These are phyloP conservation scores for Peterozyma xylosa DNA, from an alignment of 805 yeast genomes.

Conservation along the genomic window DNA sequence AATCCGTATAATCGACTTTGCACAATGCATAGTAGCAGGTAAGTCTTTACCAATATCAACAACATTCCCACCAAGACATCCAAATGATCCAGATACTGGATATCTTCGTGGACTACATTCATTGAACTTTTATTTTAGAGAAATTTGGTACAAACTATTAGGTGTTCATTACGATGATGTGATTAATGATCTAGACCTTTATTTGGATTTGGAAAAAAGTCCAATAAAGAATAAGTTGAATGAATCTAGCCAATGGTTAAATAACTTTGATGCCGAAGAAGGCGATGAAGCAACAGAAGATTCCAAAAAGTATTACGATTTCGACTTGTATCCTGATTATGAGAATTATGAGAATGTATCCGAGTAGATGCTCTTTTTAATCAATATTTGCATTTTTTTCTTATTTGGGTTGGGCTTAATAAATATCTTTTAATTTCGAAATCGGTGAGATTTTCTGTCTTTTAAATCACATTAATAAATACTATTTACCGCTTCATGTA, in stretches of 20 bases:
- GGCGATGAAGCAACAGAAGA: conserved; percentile 13
- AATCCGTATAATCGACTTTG: conserved; percentile 90
- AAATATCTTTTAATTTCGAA: not conserved
- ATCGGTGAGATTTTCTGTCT: not conserved
- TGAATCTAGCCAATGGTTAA: conserved; percentile 24
- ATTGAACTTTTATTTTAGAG: conserved; percentile 58
- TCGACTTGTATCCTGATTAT: conserved; percentile 14
- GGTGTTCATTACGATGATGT: conserved; percentile 26
- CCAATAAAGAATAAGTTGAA: conserved; percentile 11
- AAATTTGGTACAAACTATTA: conserved; percentile 50
- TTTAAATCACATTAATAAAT: not conserved
- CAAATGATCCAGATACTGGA: conserved; percentile 65
- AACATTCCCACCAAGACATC: conserved; percentile 67
- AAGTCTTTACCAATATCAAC: conserved; percentile 34
- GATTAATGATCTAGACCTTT: conserved; percentile 11
- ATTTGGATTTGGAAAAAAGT: conserved; percentile 9
- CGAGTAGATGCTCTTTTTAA: conserved; percentile 10
- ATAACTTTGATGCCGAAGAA: conserved; percentile 22
- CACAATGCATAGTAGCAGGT: conserved; percentile 77
- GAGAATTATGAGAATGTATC: conserved; percentile 21
- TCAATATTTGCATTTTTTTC: not conserved
- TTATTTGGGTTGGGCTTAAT: not conserved
- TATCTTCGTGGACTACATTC: conserved; percentile 76
- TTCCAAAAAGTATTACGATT: conserved; percentile 9
- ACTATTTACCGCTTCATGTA: too few relatives aligned